Percentiles rank a stretch among this genome's conserved stretches.
These are phyloP conservation scores for Silene uniflora DNA, from an alignment of 148 eudicot species.

Conservation along the genomic window DNA sequence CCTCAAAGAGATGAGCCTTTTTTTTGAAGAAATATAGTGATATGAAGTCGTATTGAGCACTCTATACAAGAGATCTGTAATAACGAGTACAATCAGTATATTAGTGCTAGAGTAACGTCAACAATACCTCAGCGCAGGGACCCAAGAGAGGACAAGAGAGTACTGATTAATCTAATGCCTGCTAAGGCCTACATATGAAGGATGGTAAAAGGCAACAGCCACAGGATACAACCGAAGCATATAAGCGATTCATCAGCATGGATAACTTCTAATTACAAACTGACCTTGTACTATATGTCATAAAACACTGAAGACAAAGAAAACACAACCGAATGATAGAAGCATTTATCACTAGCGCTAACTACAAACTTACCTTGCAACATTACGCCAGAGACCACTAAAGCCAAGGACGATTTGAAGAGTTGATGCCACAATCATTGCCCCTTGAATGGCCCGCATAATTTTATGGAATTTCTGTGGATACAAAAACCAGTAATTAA, in stretches of 20 bases:
- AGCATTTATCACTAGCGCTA: not conserved
- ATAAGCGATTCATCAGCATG: not conserved
- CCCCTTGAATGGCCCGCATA: slow-evolving; percentile 92
- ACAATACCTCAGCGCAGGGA: not conserved
- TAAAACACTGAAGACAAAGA: not conserved
- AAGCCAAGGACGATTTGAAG: slow-evolving; percentile 95
- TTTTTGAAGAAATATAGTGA: not conserved
- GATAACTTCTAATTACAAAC: not conserved
- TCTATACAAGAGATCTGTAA: not conserved
- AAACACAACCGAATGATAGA: not conserved
- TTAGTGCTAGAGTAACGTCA: not conserved
- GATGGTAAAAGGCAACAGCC: slow-evolving; percentile 11
- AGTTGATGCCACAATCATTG: slow-evolving; percentile 91
- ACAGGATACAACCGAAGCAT: not conserved
- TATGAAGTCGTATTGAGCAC: not conserved
- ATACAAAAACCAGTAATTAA: slow-evolving; percentile 1
- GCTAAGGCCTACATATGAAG: not conserved
- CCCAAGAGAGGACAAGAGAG: not conserved
- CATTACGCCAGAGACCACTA: slow-evolving; percentile 99
- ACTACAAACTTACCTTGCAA: slow-evolving; percentile 48
- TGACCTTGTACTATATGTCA: not conserved
- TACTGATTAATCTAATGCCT: not conserved
- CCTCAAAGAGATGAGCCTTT: not conserved
- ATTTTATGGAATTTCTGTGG: slow-evolving; percentile 70
- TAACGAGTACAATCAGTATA: not conserved